These are phyloP conservation scores for Globisporangium alternatum DNA, from an alignment of 352 stramenopile genomes.

Conservation along the genomic window DNA sequence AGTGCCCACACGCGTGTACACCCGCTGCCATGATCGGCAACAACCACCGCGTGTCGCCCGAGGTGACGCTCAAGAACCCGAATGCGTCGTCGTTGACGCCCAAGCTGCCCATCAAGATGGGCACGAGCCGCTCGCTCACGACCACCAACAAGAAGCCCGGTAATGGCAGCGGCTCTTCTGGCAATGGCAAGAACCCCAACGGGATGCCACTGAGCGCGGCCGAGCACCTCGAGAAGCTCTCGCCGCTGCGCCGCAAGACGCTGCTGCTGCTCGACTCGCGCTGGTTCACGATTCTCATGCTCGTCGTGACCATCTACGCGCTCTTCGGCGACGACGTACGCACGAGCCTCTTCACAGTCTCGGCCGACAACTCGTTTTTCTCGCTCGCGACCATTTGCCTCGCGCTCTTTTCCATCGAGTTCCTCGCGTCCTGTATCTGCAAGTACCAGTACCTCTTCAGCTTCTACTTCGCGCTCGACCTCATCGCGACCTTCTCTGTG, in stretches of 20 bases:
- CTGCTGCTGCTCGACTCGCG: constrained; percentile 68
- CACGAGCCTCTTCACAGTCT: constrained; percentile 65
- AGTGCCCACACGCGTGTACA: background rate
- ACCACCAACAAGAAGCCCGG: constrained; percentile 11
- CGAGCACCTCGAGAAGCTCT: constrained; percentile 40
- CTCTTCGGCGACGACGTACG: constrained; percentile 92
- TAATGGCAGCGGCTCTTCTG: background rate
- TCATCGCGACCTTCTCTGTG: constrained; percentile 83
- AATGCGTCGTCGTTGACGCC: constrained; percentile 49
- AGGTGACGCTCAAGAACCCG: constrained; percentile 67
- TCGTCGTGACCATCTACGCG: constrained; percentile 90
- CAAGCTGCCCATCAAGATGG: constrained; percentile 49
- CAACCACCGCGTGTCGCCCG: constrained; percentile 64
- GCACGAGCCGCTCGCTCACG: constrained; percentile 28
- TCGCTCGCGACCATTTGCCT: constrained; percentile 85
- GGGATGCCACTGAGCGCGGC: constrained; percentile 18
- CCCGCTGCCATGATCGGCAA: constrained; percentile 22
- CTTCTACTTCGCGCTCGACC: constrained; percentile 91
- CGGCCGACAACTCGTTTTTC: constrained; percentile 82
- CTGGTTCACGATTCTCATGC: constrained; percentile 81
- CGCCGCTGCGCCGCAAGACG: constrained; percentile 36
- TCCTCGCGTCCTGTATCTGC: constrained; percentile 70
- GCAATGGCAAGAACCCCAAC: constrained; percentile 8
- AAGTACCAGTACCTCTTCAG: constrained; percentile 80
- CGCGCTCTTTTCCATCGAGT: constrained; percentile 88